Evolutionary conservation across 1,139 yeast genomes (phyloP).

Genomic region (Suhomyces terraborum): DNA sequence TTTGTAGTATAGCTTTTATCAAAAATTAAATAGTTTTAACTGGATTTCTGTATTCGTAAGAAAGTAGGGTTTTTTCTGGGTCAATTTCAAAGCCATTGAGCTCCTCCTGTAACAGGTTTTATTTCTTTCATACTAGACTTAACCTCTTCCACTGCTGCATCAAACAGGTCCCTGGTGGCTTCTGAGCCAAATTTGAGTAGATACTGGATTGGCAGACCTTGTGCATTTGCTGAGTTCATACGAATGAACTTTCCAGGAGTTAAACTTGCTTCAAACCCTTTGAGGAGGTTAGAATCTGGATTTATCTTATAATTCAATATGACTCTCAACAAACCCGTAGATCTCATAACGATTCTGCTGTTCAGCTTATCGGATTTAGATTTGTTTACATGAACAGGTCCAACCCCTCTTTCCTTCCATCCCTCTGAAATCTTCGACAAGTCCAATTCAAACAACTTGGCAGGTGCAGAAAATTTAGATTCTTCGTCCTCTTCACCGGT

Average conservation of each 20-base stretch:
- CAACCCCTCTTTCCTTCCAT: conserved; percentile 96
- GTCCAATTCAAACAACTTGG: conserved; percentile 78
- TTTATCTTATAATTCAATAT: conserved; percentile 74
- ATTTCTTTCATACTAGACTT: conserved; percentile 21
- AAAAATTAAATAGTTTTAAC: conserved; percentile 22
- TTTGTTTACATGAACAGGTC: conserved; percentile 78
- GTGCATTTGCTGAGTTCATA: conserved; percentile 51
- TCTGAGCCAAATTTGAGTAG: conserved; percentile 72
- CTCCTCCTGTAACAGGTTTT: conserved; percentile 6
- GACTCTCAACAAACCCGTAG: conserved; percentile 82
- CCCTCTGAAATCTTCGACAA: conserved; percentile 66
- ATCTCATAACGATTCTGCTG: conserved; percentile 80
- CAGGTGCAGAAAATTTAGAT: conserved; percentile 66
- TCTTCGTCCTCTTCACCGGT: conserved; percentile 93
- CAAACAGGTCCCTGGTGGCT: conserved; percentile 60
- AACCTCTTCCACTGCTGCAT: conserved; percentile 50
- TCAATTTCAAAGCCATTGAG: conserved; percentile 7
- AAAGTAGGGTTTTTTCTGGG: background rate
- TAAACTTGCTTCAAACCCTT: conserved; percentile 86
- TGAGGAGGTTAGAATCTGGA: conserved; percentile 56
- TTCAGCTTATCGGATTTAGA: conserved; percentile 34
- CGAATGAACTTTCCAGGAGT: conserved; percentile 79
- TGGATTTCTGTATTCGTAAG: background rate
- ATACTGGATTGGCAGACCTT: conserved; percentile 74
- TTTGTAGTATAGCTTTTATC: conserved; percentile 80